Conservation (phyloP, 108 stramenopile species). For the Aureococcus anophagefferens region DNA sequence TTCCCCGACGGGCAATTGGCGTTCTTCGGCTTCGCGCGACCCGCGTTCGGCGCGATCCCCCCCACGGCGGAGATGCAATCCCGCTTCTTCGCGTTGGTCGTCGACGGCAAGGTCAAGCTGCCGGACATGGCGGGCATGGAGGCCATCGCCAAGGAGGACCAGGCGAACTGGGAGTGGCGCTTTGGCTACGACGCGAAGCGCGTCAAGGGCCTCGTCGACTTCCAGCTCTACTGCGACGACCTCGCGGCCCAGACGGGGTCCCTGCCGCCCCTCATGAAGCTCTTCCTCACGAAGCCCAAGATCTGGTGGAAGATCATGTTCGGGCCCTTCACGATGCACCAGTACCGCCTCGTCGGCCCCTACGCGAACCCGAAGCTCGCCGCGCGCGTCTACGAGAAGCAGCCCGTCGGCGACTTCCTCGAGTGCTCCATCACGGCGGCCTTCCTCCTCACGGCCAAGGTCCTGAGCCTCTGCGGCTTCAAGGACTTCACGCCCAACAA, state of each 20-base stretch:
- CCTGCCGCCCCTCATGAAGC: conserved; percentile 21
- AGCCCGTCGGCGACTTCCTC: conserved; percentile 31
- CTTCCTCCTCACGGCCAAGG: conserved; percentile 33
- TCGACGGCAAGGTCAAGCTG: not conserved
- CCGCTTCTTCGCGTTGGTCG: not conserved
- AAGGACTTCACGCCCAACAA: conserved; percentile 26
- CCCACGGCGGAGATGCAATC: conserved; percentile 7
- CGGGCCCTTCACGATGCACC: conserved; percentile 39
- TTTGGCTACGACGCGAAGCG: conserved; percentile 35
- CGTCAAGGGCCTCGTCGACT: conserved; percentile 30
- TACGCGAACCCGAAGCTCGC: conserved; percentile 23
- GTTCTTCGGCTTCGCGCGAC: conserved; percentile 9
- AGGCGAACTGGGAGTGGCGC: conserved; percentile 28
- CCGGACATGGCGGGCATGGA: not conserved
- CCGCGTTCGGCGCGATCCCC: conserved; percentile 8
- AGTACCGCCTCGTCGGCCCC: conserved; percentile 29
- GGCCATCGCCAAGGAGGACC: conserved; percentile 14
- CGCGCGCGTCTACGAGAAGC: conserved; percentile 20
- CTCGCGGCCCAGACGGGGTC: conserved; percentile 20
- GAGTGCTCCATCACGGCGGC: conserved; percentile 31
- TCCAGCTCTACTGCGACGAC: conserved; percentile 30
- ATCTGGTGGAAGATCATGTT: conserved; percentile 38
- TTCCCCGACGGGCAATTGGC: conserved; percentile 7
- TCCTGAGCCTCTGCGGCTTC: conserved; percentile 24
- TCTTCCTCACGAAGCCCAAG: conserved; percentile 28